Evolutionary conservation across 495 filamentous ascomycete genomes (phyloP).

Genomic region (Aspergillus cavernicola): DNA sequence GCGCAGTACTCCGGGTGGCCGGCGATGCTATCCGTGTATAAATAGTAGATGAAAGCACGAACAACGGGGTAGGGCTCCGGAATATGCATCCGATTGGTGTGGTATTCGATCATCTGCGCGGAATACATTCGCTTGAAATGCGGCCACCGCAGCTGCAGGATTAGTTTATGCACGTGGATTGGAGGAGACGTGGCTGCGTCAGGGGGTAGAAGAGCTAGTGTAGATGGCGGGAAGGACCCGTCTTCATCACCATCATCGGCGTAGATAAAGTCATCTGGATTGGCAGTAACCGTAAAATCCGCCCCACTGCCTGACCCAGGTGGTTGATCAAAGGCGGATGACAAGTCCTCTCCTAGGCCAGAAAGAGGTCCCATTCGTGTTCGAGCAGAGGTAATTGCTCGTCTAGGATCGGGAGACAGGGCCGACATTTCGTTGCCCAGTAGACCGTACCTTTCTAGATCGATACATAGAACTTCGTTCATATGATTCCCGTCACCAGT

Average conservation of each 20-base stretch:
- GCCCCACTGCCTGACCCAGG: constrained; percentile 76
- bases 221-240: constrained; percentile 34
- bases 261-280: constrained; percentile 63
- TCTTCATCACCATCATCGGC: constrained; percentile 51
- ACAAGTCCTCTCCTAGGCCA: constrained; percentile 77
- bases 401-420: constrained; percentile 55
- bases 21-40: constrained; percentile 92
- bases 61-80: constrained; percentile 94
- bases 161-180: constrained; percentile 87
- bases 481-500: constrained; percentile 77
- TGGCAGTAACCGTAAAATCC: constrained; percentile 82
- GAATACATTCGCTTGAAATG: constrained; percentile 90
- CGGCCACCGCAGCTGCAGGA: constrained; percentile 91
- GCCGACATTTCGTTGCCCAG: constrained; percentile 71
- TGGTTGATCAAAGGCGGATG: constrained; percentile 75
- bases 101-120: constrained; percentile 93
- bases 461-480: constrained; percentile 88
- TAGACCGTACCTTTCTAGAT: constrained; percentile 80
- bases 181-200: constrained; percentile 69
- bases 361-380: constrained; percentile 43
- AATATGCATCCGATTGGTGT: constrained; percentile 94
- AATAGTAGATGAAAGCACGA: constrained; percentile 89
- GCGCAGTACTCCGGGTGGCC: constrained; percentile 58
- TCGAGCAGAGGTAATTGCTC: constrained; percentile 49
- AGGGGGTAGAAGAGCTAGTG: constrained; percentile 58